Base-by-base conservation (phyloP, 306 rosid genomes). In the Cicer judaicum region DNA sequence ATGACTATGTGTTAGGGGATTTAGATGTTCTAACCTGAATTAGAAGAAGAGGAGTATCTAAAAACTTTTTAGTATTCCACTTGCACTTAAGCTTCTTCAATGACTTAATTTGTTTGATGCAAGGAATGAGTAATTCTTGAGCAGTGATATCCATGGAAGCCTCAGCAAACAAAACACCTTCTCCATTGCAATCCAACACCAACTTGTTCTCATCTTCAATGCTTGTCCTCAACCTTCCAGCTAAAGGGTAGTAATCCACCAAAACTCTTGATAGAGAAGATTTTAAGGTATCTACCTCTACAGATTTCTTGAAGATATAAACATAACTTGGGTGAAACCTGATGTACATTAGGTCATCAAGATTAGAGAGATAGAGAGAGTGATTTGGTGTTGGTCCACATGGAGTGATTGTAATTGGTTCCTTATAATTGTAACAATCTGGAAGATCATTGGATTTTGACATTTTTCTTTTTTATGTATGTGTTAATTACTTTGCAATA, bases 321-420 rank as follows among this genome's bases (percentile, higher is more conserved):
- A 91, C 79, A 50, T 89, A 93, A 53, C 6, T 14, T 4, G 11
- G 0, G 19, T 18, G 55, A 84, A 93, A 87, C 61, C 93, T 80
- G 16, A 90, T 91, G 34, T 89, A 85, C 77, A 82, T 89, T 48
- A 89, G 96, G 81, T 86, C 89, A 72, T 93, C 98, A 4, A 93
- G 87, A 64, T 93, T 91, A 2, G 93, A 89, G 78, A 93, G 92
- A 8, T 78, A 80, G 47, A n/a, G n/a, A n/a, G n/a, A n/a, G n/a
- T n/a, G n/a, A n/a, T n/a, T n/a, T n/a, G n/a, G n/a, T n/a, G n/a
- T n/a, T n/a, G n/a, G n/a, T n/a, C n/a, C n/a, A n/a, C n/a, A n/a
- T n/a, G n/a, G n/a, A n/a, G n/a, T n/a, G n/a, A n/a, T n/a, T n/a
- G n/a, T n/a, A n/a, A n/a, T n/a, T n/a, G n/a, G n/a, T n/a, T n/a